A percentile compares a stretch with the other conserved stretches of the same genome.
Evolutionary conservation across 2,329 filamentous ascomycete species (phyloP).

Genomic region (Pyricularia sp.): DNA sequence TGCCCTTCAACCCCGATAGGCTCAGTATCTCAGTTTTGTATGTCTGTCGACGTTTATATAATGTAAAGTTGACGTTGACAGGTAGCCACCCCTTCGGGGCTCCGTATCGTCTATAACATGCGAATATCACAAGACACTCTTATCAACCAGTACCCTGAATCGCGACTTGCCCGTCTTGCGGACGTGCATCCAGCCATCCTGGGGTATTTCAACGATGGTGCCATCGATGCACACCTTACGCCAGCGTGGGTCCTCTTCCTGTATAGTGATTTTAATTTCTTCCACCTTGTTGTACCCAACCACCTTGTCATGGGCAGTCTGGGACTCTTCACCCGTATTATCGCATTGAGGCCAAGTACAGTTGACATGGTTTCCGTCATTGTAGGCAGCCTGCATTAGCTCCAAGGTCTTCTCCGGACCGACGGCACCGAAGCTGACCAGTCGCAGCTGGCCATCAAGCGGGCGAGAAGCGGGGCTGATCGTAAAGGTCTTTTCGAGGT

Average conservation of each 20-base stretch:
- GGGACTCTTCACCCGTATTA: slow-evolving; percentile 36
- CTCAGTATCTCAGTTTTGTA: neutral
- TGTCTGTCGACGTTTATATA: neutral
- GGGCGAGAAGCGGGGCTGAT: slow-evolving; percentile 68
- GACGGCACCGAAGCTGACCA: slow-evolving; percentile 68
- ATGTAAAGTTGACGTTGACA: neutral
- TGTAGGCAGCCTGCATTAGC: slow-evolving; percentile 61
- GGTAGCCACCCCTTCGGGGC: neutral
- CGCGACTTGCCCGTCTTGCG: slow-evolving; percentile 32
- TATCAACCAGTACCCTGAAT: slow-evolving; percentile 34
- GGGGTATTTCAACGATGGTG: slow-evolving; percentile 67
- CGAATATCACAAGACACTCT: slow-evolving; percentile 3
- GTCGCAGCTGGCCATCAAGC: slow-evolving; percentile 58
- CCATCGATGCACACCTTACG: slow-evolving; percentile 87
- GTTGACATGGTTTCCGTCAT: slow-evolving; percentile 44
- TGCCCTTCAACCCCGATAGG: neutral
- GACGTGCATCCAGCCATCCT: slow-evolving; percentile 63
- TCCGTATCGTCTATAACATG: slow-evolving; percentile 8
- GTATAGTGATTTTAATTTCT: slow-evolving; percentile 54
- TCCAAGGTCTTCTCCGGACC: slow-evolving; percentile 60
- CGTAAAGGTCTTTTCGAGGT: slow-evolving; percentile 71
- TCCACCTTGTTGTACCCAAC: slow-evolving; percentile 67
- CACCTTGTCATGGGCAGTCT: slow-evolving; percentile 32
- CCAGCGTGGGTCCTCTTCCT: slow-evolving; percentile 65
- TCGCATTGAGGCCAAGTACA: slow-evolving; percentile 44